Conservation (phyloP, 768 basidiomycete species). For the Rhodotorula sphaerocarpa region DNA sequence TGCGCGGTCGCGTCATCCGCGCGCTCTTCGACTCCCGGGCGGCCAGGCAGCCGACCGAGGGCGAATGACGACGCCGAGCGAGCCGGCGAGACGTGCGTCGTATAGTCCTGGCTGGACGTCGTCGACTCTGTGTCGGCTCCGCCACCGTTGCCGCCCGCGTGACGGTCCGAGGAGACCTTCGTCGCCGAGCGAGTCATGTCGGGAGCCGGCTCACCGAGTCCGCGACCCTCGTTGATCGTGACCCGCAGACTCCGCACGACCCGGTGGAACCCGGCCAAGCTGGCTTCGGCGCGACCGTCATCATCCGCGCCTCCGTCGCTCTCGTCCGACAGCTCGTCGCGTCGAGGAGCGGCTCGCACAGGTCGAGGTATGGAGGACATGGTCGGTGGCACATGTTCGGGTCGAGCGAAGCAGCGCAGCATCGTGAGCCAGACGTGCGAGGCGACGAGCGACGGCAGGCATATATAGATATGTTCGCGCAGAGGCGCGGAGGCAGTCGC, state of each 20-base stretch:
- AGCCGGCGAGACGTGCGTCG: not conserved
- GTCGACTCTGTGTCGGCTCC: constrained; percentile 39
- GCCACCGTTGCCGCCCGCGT: constrained; percentile 3
- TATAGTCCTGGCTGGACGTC: constrained; percentile 1
- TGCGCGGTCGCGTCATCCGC: constrained; percentile 44
- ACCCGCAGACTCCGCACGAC: constrained; percentile 80
- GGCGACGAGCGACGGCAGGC: constrained; percentile 58
- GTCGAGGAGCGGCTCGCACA: constrained; percentile 1
- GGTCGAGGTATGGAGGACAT: constrained; percentile 6
- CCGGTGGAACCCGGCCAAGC: constrained; percentile 40
- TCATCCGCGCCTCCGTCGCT: too few species aligned
- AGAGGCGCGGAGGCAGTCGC: constrained; percentile 12
- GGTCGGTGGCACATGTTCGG: too few species aligned
- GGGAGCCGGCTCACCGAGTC: constrained; percentile 54
- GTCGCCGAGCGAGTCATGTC: constrained; percentile 11
- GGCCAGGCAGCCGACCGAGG: not conserved
- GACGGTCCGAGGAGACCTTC: constrained; percentile 19
- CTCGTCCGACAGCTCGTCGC: constrained; percentile 44
- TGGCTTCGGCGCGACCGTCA: not conserved
- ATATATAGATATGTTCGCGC: constrained; percentile 64
- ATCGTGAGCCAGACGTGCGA: constrained; percentile 71
- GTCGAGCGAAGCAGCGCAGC: constrained; percentile 67
- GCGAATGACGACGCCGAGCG: not conserved
- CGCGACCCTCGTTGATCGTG: constrained; percentile 63
- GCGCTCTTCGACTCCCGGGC: not conserved